A percentile compares a stretch with the other conserved stretches of the same genome.
These are phyloP conservation scores for Massarina eburnea DNA, from an alignment of 2,329 filamentous ascomycete species.

Conservation along the genomic window DNA sequence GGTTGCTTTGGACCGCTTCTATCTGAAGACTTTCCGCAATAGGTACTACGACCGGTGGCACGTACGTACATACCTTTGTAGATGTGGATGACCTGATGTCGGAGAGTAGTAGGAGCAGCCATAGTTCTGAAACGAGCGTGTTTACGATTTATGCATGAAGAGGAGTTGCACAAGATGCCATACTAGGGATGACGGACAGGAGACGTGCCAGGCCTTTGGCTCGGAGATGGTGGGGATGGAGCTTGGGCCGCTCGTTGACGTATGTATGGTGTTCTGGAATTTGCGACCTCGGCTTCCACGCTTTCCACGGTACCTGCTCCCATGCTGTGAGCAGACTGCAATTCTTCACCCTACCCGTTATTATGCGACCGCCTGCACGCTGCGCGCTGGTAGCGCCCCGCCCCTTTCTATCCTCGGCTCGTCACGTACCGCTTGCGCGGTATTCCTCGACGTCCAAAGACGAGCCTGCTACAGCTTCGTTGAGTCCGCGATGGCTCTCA, in stretches of 20 bases:
- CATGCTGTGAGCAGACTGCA: background rate
- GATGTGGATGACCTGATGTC: slow-evolving; percentile 76
- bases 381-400: slow-evolving; percentile 14
- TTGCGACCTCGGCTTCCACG: slow-evolving; percentile 16
- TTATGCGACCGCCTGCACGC: slow-evolving; percentile 23
- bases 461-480: slow-evolving; percentile 27
- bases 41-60: background rate
- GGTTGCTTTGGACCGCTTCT: background rate
- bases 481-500: slow-evolving; percentile 67
- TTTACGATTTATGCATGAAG: background rate
- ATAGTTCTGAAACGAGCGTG: slow-evolving; percentile 12
- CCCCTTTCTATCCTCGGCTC: slow-evolving; percentile 3
- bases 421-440: slow-evolving; percentile 9
- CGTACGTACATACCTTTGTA: slow-evolving; percentile 71
- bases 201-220: background rate
- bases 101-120: slow-evolving; percentile 55
- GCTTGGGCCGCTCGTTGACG: slow-evolving; percentile 11
- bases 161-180: background rate
- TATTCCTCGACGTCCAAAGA: slow-evolving; percentile 15
- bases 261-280: background rate
- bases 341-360: background rate
- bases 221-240: slow-evolving; percentile 5
- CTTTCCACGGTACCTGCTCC: slow-evolving; percentile 1
- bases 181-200: no score
- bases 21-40: background rate